These are phyloP conservation scores for Monilinia fructigena DNA, from an alignment of 2,329 filamentous ascomycete species.

Conservation along the genomic window DNA sequence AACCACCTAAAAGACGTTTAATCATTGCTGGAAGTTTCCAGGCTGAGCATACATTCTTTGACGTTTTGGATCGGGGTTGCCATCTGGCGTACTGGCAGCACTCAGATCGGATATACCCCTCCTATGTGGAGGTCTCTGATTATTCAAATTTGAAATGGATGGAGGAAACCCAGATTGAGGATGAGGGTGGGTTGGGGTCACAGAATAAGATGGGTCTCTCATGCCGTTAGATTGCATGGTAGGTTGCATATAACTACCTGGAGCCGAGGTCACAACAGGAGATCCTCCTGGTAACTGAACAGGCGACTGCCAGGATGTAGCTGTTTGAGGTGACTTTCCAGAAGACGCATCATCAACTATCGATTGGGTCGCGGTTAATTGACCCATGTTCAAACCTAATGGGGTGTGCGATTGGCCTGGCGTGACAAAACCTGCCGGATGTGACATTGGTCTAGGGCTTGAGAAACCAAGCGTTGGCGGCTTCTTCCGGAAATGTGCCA, in stretches of 20 bases:
- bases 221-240: constrained; percentile 26
- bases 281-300: constrained; percentile 37
- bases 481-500: constrained; percentile 77
- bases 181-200: constrained; percentile 36
- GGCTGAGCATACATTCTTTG: constrained; percentile 38
- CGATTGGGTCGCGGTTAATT: constrained; percentile 35
- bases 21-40: constrained; percentile 34
- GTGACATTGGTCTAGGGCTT: constrained; percentile 30
- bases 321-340: constrained; percentile 39
- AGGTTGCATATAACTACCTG: constrained; percentile 34
- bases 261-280: constrained; percentile 33
- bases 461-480: constrained; percentile 26
- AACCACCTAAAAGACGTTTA: neutral
- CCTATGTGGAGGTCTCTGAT: constrained; percentile 34
- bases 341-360: constrained; percentile 40
- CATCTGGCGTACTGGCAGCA: constrained; percentile 31
- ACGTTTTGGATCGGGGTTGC: constrained; percentile 37
- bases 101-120: constrained; percentile 39
- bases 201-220: constrained; percentile 35
- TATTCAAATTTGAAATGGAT: constrained; percentile 29
- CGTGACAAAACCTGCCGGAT: constrained; percentile 34
- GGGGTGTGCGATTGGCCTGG: constrained; percentile 32
- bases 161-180: constrained; percentile 30
- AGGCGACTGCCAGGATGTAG: constrained; percentile 39
- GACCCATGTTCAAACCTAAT: constrained; percentile 37